phyloP scores from a whole-genome alignment of 1,284 basidiomycete species.

The Schizopora paradoxa region DNA sequence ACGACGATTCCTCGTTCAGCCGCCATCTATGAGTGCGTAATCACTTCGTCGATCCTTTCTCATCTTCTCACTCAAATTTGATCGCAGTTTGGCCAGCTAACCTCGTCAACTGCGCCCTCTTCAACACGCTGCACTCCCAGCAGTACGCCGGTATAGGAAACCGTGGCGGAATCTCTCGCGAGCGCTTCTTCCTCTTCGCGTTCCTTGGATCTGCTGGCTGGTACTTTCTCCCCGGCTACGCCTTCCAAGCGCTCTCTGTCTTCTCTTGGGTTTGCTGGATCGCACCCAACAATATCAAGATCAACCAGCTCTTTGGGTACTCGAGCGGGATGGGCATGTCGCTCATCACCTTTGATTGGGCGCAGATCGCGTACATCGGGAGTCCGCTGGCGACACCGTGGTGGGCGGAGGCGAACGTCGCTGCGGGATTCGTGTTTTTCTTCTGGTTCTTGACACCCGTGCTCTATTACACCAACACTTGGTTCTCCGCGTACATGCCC shows the following conservation, averaged over 20 bases:
- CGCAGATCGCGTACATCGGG: slow-evolving; percentile 59
- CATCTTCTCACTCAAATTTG: slow-evolving; percentile 17
- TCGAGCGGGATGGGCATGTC: slow-evolving; percentile 74
- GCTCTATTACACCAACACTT: slow-evolving; percentile 31
- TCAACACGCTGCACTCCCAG: slow-evolving; percentile 71
- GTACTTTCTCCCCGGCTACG: slow-evolving; percentile 72
- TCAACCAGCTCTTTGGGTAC: slow-evolving; percentile 80
- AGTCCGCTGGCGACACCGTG: slow-evolving; percentile 61
- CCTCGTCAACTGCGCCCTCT: slow-evolving; percentile 77
- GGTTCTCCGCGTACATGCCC: slow-evolving; percentile 37
- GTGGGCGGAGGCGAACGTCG: slow-evolving; percentile 81
- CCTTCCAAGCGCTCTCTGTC: slow-evolving; percentile 42
- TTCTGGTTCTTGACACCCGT: slow-evolving; percentile 48
- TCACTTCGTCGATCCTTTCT: background rate
- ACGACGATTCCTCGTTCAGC: slow-evolving; percentile 75
- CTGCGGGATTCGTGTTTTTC: slow-evolving; percentile 72
- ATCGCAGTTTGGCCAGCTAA: slow-evolving; percentile 77
- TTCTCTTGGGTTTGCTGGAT: slow-evolving; percentile 43
- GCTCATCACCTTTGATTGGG: slow-evolving; percentile 69
- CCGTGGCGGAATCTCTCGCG: slow-evolving; percentile 64
- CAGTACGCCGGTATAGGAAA: slow-evolving; percentile 57
- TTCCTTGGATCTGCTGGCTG: slow-evolving; percentile 55
- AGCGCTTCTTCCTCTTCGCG: slow-evolving; percentile 72
- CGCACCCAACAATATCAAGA: slow-evolving; percentile 28
- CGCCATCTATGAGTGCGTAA: slow-evolving; percentile 78